A percentile compares a stretch with the other conserved stretches of the same genome.
phyloP scores from a whole-genome alignment of 2,329 filamentous ascomycete genomes.

The Diplodia sapinea region DNA sequence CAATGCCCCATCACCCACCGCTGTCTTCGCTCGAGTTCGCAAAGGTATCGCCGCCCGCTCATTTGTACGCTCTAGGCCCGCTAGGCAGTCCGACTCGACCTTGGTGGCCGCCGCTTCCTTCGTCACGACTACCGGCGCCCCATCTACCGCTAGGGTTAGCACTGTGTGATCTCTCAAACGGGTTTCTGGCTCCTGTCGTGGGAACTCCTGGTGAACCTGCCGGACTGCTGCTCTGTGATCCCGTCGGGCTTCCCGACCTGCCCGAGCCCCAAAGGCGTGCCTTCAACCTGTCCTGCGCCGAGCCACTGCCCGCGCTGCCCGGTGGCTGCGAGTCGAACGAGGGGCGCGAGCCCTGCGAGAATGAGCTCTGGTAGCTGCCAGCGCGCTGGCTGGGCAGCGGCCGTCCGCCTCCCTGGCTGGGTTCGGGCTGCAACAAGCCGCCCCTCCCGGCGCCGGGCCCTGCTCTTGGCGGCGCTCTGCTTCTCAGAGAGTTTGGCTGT shows the following conservation, averaged over 20 bases:
- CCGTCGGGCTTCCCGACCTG: conserved; percentile 62
- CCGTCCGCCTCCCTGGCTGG: conserved; percentile 51
- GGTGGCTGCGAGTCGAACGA: conserved; percentile 48
- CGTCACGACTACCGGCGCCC: conserved; percentile 19
- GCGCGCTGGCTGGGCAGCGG: conserved; percentile 74
- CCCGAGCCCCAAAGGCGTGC: conserved; percentile 77
- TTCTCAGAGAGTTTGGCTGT: conserved; percentile 51
- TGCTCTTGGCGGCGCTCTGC: conserved; percentile 52
- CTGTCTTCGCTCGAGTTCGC: conserved; percentile 7
- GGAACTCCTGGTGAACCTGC: conserved; percentile 30
- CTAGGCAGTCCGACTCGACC: conserved; percentile 24
- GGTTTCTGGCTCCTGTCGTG: conserved; percentile 34
- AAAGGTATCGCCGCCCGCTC: neutral
- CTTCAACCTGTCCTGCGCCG: conserved; percentile 81
- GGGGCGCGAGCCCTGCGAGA: conserved; percentile 38
- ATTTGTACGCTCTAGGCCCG: conserved; percentile 30
- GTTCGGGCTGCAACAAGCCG: conserved; percentile 37
- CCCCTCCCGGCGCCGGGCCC: conserved; percentile 46
- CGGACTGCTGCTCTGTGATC: conserved; percentile 27
- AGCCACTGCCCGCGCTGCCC: conserved; percentile 50
- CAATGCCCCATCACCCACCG: neutral
- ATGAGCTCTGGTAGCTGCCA: conserved; percentile 72
- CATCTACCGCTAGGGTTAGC: conserved; percentile 25
- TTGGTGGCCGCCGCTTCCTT: conserved; percentile 10
- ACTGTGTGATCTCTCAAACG: conserved; percentile 38